These are phyloP conservation scores for Cordyceps militaris DNA, from an alignment of 2,329 filamentous ascomycete genomes.

Conservation along the genomic window DNA sequence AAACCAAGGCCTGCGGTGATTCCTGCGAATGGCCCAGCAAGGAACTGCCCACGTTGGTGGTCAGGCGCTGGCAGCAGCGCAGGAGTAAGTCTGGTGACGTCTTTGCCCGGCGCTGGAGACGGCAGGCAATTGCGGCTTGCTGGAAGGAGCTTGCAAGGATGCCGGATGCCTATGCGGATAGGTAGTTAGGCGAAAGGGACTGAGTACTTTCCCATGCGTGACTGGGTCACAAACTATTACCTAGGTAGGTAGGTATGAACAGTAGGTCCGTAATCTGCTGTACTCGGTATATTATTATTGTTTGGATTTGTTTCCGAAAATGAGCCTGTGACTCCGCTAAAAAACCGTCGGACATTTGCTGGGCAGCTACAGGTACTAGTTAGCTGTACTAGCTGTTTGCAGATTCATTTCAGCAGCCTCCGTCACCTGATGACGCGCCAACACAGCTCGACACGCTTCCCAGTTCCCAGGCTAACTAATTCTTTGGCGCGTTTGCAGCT, in stretches of 20 bases:
- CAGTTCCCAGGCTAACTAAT: not conserved
- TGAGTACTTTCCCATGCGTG: too few relatives aligned
- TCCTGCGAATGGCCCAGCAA: not conserved
- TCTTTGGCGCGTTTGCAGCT: not conserved
- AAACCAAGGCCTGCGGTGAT: not conserved
- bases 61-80: not conserved
- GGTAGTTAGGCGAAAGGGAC: too few relatives aligned
- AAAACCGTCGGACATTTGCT: too few relatives aligned
- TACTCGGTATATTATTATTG: too few relatives aligned
- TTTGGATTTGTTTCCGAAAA: too few relatives aligned
- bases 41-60: not conserved
- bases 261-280: too few relatives aligned
- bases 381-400: too few relatives aligned
- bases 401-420: not conserved
- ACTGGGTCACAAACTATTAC: too few relatives aligned
- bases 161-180: not conserved
- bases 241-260: too few relatives aligned
- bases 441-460: not conserved
- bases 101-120: not conserved
- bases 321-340: too few relatives aligned
- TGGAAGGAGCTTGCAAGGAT: not conserved
- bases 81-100: slow-evolving; percentile 4
- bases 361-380: too few relatives aligned
- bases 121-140: not conserved
- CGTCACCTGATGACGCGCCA: not conserved